Evolutionary conservation across 2,329 filamentous ascomycete species (phyloP).

Genomic region (Diaporthe amygdali): DNA sequence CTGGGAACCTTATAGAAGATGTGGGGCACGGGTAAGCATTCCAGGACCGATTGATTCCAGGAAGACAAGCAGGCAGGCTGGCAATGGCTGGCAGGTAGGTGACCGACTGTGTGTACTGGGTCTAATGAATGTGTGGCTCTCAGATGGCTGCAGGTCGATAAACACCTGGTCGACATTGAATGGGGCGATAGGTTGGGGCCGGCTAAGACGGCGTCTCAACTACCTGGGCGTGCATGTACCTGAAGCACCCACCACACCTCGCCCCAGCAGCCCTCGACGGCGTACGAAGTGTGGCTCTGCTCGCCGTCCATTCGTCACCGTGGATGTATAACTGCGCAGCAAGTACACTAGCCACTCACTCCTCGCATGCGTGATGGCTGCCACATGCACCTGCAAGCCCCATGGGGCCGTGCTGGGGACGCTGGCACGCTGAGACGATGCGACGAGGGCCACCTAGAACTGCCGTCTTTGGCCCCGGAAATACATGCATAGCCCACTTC

Average conservation of each 20-base stretch:
- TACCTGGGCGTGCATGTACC: neutral
- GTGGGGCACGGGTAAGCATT: constrained; percentile 1
- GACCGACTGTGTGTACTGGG: no score
- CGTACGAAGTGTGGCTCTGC: neutral
- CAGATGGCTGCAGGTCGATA: neutral
- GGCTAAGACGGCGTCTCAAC: constrained; percentile 4
- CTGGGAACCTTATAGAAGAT: neutral
- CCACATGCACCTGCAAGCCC: neutral
- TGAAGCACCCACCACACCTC: neutral
- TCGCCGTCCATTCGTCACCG: constrained; percentile 3
- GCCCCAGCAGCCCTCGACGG: neutral
- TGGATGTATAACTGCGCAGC: neutral
- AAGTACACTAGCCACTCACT: neutral
- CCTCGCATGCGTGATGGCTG: neutral
- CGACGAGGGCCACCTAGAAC: no score
- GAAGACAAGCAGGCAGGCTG: neutral
- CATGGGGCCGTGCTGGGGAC: neutral
- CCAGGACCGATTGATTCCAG: neutral
- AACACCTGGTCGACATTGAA: neutral
- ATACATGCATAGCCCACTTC: neutral
- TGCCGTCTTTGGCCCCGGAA: neutral
- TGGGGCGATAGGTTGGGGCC: neutral
- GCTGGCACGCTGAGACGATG: no score
- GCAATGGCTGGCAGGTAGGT: no score
- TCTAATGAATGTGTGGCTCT: constrained; percentile 11